Evolutionary conservation across 2,329 filamentous ascomycete species (phyloP), one percentile per base, ranked within the genome.

Genomic region (Xenoacremonium recifei): DNA sequence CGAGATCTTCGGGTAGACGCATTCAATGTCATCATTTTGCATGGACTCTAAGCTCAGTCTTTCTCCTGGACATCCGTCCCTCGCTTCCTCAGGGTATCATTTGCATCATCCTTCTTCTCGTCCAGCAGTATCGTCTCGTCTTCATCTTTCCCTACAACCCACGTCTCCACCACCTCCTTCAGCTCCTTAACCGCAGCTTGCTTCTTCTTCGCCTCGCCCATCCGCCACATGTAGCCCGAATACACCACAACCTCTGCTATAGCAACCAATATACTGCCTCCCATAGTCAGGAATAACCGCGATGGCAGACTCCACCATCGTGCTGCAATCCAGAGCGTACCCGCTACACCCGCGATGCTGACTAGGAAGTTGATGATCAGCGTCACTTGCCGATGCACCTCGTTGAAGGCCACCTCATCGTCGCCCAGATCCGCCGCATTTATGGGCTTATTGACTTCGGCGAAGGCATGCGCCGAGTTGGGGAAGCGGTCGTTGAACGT

Each of bases 281-380:
- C 79, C 69, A 93, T 75, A 21, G 85, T 85, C 37, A 91, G 64
- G 29, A 86, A 84, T 46, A 93, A 60, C 19, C 88, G 71, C 32
- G 81, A 76, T 0, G 87, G 82, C 2, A 84, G 77, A 48, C 76
- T 84, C 87, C 87, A 92, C 76, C 86, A 87, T 37, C 82, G 74
- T 2, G 85, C 85, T 13, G 78, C 77, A n/a, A 90, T 75, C 88
- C 87, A 93, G 23, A 93, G 76, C 6, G 86, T 87, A 3, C 77
- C 82, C 3, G 82, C 85, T 37, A 86, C 87, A 33, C 91, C 88
- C 3, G 92, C 70, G 39, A 96, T 87, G 38, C 89, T 95, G 39
- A 96, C 75, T 29, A 96, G 69, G 37, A 97, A 89, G 63, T 97
- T 99, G 57, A 95, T 76, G 38, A 97, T 89, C 6, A 97, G 73